Conservation (phyloP, 371 early-diverging fungal genomes). For the Lichtheimia ornata region DNA sequence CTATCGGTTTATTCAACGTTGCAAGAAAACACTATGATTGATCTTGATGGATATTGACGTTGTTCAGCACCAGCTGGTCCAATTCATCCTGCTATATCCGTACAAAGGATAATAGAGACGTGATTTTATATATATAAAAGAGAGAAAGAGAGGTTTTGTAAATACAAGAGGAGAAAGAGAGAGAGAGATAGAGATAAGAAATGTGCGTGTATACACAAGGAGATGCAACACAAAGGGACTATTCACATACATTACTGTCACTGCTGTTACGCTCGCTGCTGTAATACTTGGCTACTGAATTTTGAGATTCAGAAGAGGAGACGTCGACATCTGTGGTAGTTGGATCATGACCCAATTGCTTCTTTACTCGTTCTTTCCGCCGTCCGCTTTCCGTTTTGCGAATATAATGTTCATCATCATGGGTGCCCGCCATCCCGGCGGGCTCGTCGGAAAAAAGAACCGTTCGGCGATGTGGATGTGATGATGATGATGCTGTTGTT, state of each 20-base stretch:
- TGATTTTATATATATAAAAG: background rate
- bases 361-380: constrained; percentile 28
- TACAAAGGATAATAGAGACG: no score
- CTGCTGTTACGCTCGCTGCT: constrained; percentile 26
- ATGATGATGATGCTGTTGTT: constrained; percentile 1
- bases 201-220: no score
- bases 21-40: no score
- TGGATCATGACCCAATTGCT: constrained; percentile 2
- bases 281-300: constrained; percentile 17
- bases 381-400: constrained; percentile 42
- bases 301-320: background rate
- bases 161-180: background rate
- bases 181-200: no score
- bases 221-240: no score
- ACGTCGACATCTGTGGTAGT: background rate
- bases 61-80: no score
- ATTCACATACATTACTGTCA: constrained; percentile 18
- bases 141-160: background rate
- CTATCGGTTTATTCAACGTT: no score
- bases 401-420: constrained; percentile 6
- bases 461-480: constrained; percentile 12
- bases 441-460: constrained; percentile 18
- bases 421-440: constrained; percentile 9
- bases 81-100: no score
- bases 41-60: no score